These are phyloP conservation scores for Hemileccinum hortonii DNA, from an alignment of 1,284 basidiomycete genomes.

Conservation along the genomic window DNA sequence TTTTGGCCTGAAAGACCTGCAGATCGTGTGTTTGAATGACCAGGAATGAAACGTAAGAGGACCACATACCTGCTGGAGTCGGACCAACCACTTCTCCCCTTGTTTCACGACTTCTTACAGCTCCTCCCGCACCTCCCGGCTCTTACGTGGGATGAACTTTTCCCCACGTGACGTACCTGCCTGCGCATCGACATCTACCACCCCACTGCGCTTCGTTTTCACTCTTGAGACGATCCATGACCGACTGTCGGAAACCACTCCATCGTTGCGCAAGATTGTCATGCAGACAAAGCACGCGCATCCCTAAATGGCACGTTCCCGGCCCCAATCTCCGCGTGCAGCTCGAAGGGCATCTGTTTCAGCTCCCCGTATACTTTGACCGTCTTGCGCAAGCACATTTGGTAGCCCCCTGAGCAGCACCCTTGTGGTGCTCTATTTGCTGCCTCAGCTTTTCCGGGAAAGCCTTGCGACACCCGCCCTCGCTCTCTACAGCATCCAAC, in stretches of 20 bases:
- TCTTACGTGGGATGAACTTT: slow-evolving; percentile 63
- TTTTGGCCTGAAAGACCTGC: slow-evolving; percentile 72
- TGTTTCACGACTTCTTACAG: slow-evolving; percentile 61
- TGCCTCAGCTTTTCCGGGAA: slow-evolving; percentile 39
- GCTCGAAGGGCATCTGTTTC: slow-evolving; percentile 71
- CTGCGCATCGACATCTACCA: slow-evolving; percentile 12
- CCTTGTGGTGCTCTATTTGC: slow-evolving; percentile 43
- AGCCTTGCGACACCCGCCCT: slow-evolving; percentile 28
- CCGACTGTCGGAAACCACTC: slow-evolving; percentile 65
- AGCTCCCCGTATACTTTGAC: slow-evolving; percentile 47
- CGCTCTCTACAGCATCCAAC: slow-evolving; percentile 41
- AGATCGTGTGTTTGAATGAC: too few species aligned
- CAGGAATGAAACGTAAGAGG: neutral
- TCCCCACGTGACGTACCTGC: slow-evolving; percentile 17
- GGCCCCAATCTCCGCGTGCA: slow-evolving; percentile 70
- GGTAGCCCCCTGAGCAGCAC: slow-evolving; percentile 39
- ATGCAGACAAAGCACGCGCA: slow-evolving; percentile 65
- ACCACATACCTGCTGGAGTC: slow-evolving; percentile 63
- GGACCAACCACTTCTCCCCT: slow-evolving; percentile 73
- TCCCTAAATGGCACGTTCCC: slow-evolving; percentile 72
- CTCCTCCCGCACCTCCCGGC: slow-evolving; percentile 62
- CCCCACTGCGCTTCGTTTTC: slow-evolving; percentile 66
- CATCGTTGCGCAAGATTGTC: slow-evolving; percentile 78
- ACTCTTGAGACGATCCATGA: slow-evolving; percentile 64
- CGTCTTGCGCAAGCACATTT: slow-evolving; percentile 45